Evolutionary conservation across 257 asterid species (phyloP), one percentile per base, ranked within the genome.

Genomic region (Ophiorrhiza pumila): DNA sequence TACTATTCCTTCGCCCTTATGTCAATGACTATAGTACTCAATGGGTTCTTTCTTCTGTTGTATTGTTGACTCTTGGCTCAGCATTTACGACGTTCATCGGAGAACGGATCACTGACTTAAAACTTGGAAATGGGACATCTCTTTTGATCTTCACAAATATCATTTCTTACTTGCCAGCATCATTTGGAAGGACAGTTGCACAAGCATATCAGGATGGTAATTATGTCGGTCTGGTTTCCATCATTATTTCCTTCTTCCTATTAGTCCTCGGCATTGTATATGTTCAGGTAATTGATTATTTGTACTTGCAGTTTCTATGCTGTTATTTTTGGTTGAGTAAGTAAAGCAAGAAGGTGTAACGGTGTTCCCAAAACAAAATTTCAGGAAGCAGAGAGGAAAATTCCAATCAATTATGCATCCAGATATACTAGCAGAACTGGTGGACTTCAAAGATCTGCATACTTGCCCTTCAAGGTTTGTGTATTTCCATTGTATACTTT

Each of bases 321-420:
- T 61, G 41, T 71, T 72, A 31, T 11, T 46, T 39, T 7, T 32
- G 27, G 10, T 69, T 66, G 60, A 70, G 31, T 68, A 53, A 25
- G 25, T 27, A 53, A 67, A 53, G 76, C 42, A 71, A 72, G 23
- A 63, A 78, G 42, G 63, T 65, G 80, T 80, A 63, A 56, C 75
- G 20, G 60, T 71, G 29, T 59, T 60, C 46, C 53, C 56, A 27
- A 65, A 68, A 58, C 65, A 34, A 58, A 67, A 56, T 79, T 77
- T 74, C 90, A 94, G 99, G 99, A 94, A 91, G 99, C 99, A 22
- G 99, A 94, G 88, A 86, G 99, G 82, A 94, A 94, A 86, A 94
- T 94, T 65, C 99, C 99, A 0, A 58, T 94, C 52, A 94, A 94
- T 80, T 91, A 94, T 82, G 99, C 99, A 70, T 86, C 92, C 32